phyloP scores from a whole-genome alignment of 83 land plant species.

The Thuja plicata region DNA sequence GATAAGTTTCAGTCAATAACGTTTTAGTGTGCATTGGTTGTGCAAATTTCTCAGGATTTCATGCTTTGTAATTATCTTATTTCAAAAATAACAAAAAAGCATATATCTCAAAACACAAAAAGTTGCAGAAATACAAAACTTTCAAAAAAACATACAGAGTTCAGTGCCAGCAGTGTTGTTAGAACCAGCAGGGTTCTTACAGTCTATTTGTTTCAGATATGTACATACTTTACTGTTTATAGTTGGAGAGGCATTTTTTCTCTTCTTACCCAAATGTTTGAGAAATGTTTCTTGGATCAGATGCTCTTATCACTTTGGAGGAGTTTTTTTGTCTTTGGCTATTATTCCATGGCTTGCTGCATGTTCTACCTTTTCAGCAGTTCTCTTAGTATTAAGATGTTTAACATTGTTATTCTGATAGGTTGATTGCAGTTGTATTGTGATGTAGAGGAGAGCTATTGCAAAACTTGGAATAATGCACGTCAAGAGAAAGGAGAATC shows the following conservation, averaged over 20 bases:
- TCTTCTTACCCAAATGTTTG: neutral
- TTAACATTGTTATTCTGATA: constrained; percentile 12
- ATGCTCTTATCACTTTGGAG: neutral
- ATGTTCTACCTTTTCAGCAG: neutral
- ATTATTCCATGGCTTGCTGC: neutral
- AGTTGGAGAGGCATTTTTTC: neutral
- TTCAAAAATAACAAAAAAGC: no score
- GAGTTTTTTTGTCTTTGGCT: neutral
- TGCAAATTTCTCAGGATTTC: no score
- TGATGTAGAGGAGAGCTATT: constrained; percentile 62
- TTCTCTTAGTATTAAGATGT: constrained; percentile 4
- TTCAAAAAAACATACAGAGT: no score
- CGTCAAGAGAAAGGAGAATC: constrained; percentile 52
- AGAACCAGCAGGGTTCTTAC: no score
- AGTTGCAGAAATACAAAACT: no score
- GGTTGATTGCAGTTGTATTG: constrained; percentile 64
- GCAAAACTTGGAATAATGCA: constrained; percentile 76
- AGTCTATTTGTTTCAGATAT: neutral
- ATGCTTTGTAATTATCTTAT: no score
- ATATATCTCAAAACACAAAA: no score
- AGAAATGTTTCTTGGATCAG: neutral
- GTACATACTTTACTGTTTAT: neutral
- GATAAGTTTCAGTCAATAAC: no score
- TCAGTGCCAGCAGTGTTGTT: no score
- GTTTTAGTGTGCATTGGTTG: no score